These are phyloP conservation scores for Cryptococcus sp. DNA, from an alignment of 1,284 basidiomycete species.

Conservation along the genomic window DNA sequence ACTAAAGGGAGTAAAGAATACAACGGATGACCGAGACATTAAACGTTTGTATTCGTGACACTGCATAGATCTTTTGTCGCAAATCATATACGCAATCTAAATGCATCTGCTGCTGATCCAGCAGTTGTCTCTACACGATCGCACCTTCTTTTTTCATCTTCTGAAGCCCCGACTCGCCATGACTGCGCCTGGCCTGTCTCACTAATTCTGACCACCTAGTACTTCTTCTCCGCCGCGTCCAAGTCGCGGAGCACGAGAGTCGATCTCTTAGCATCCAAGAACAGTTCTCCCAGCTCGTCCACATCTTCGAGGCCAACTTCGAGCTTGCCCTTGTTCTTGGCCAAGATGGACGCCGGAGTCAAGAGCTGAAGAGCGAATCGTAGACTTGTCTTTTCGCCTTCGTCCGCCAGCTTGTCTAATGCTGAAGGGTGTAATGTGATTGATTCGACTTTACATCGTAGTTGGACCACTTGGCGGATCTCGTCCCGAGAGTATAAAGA, in stretches of 20 bases:
- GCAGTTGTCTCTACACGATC: too few relatives aligned
- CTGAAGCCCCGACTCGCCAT: too few relatives aligned
- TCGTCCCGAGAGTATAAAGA: constrained; percentile 80
- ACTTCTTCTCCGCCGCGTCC: constrained; percentile 32
- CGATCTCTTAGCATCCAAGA: constrained; percentile 80
- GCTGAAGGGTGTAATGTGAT: constrained; percentile 75
- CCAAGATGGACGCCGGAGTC: constrained; percentile 87
- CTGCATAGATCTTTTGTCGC: neutral
- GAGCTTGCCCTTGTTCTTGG: constrained; percentile 70
- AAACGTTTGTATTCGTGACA: neutral
- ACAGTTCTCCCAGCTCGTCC: constrained; percentile 86
- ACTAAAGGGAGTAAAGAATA: neutral
- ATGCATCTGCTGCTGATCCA: constrained; percentile 3
- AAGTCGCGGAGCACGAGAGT: constrained; percentile 43
- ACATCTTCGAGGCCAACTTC: constrained; percentile 87
- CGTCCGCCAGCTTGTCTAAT: constrained; percentile 74
- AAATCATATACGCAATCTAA: constrained; percentile 2
- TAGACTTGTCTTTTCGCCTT: constrained; percentile 81
- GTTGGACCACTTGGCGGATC: constrained; percentile 80
- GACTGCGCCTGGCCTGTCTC: neutral
- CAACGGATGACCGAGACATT: neutral
- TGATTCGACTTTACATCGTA: constrained; percentile 84
- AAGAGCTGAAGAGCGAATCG: constrained; percentile 92
- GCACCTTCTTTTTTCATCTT: too few relatives aligned
- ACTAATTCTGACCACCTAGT: constrained; percentile 12